These are phyloP conservation scores for Alternaria atra DNA, from an alignment of 2,329 filamentous ascomycete genomes.

Conservation along the genomic window DNA sequence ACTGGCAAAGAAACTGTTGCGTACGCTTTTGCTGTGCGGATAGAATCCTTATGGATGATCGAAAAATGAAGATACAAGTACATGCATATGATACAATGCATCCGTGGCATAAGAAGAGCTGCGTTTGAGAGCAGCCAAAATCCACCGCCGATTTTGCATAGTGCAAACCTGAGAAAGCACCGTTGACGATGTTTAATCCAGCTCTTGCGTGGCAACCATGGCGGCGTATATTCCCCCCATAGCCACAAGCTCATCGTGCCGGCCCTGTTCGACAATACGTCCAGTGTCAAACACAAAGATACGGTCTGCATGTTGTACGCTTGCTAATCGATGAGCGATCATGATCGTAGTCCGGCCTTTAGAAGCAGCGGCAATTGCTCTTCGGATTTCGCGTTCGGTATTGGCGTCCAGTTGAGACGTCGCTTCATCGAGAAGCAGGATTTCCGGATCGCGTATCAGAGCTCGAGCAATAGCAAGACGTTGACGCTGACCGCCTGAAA, in stretches of 20 bases:
- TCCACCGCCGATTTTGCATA: not conserved
- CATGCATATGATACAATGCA: constrained; percentile 1
- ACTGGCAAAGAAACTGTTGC: not conserved
- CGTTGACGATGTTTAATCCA: constrained; percentile 31
- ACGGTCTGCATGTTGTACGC: constrained; percentile 79
- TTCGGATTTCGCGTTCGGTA: constrained; percentile 55
- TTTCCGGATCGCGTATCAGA: constrained; percentile 56
- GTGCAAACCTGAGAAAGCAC: not conserved
- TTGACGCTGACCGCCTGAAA: constrained; percentile 59
- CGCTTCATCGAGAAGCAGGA: constrained; percentile 58
- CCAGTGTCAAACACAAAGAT: constrained; percentile 80
- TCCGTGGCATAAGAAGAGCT: not conserved
- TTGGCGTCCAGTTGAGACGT: constrained; percentile 59
- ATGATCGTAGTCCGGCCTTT: constrained; percentile 70
- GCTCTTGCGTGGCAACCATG: constrained; percentile 50
- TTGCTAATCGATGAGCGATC: constrained; percentile 79
- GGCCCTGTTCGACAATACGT: constrained; percentile 68
- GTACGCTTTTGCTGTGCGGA: not conserved
- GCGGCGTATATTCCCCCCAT: constrained; percentile 46
- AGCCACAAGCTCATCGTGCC: constrained; percentile 66
- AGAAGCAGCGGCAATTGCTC: constrained; percentile 53
- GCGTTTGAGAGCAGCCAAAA: not conserved
- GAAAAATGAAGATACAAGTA: not conserved
- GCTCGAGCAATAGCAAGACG: constrained; percentile 58
- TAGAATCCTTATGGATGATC: not conserved